Evolutionary conservation across 768 basidiomycete species (phyloP).

Genomic region (Rhodosporidiobolus sp.): DNA sequence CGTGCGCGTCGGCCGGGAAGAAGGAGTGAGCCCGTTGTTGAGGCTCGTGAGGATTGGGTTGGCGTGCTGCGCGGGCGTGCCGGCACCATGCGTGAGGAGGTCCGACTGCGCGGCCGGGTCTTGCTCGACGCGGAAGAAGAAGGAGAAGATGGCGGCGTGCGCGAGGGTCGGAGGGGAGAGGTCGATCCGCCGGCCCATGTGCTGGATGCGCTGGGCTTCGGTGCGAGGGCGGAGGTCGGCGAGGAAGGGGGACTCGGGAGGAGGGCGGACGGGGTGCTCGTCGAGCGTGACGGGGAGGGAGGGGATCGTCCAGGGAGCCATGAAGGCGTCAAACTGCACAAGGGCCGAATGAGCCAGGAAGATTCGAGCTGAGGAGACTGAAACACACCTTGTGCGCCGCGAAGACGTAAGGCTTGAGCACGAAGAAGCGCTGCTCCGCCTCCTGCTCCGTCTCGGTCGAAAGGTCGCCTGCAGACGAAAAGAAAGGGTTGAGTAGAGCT

Average conservation of each 20-base stretch:
- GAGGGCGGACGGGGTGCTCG: conserved; percentile 19
- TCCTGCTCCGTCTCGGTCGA: conserved; percentile 45
- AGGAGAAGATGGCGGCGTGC: conserved; percentile 51
- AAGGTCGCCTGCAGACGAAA: conserved; percentile 27
- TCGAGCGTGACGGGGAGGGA: conserved; percentile 46
- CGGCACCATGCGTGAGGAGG: conserved; percentile 19
- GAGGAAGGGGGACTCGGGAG: conserved; percentile 45
- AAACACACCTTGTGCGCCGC: conserved; percentile 49
- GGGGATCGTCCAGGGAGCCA: conserved; percentile 50
- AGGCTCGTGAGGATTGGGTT: not conserved
- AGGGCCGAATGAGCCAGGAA: not conserved
- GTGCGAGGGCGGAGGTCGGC: conserved; percentile 48
- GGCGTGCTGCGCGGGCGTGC: conserved; percentile 20
- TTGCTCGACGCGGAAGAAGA: conserved; percentile 46
- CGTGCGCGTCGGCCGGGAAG: conserved; percentile 28
- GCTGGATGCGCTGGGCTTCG: conserved; percentile 42
- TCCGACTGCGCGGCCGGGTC: conserved; percentile 32
- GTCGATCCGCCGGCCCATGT: conserved; percentile 47
- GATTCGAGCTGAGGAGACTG: not conserved
- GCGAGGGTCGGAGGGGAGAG: conserved; percentile 49
- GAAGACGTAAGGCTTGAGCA: conserved; percentile 52
- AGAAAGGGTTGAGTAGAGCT: not conserved
- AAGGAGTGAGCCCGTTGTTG: conserved; percentile 9
- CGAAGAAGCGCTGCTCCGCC: conserved; percentile 49
- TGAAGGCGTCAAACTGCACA: conserved; percentile 47